A percentile compares a stretch with the other conserved stretches of the same genome.
Conservation (phyloP, 1,284 basidiomycete genomes). For the Fomitopsis palustris region DNA sequence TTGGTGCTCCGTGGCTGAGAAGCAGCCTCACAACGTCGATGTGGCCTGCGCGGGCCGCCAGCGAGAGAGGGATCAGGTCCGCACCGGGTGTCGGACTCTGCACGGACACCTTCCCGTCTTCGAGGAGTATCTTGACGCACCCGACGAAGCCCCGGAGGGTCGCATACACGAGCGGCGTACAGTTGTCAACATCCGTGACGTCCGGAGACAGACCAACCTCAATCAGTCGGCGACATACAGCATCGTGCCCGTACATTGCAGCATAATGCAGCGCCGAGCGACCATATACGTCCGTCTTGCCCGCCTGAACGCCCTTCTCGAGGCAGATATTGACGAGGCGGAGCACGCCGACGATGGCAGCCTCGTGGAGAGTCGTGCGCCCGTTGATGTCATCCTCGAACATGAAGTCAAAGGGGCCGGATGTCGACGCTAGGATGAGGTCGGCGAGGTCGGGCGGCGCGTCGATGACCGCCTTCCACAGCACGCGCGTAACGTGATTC, state of each 20-base stretch:
- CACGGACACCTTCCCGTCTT: constrained; percentile 58
- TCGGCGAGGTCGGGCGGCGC: constrained; percentile 72
- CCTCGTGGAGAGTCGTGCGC: constrained; percentile 93
- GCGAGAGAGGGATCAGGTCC: constrained; percentile 85
- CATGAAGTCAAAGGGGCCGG: constrained; percentile 77
- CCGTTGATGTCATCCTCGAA: constrained; percentile 98
- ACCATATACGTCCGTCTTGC: constrained; percentile 84
- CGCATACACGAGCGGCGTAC: constrained; percentile 91
- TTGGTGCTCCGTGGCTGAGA: constrained; percentile 74
- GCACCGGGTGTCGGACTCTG: constrained; percentile 54
- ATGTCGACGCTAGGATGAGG: constrained; percentile 67
- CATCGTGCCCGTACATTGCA: constrained; percentile 87
- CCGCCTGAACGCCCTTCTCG: constrained; percentile 62
- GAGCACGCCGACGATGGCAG: constrained; percentile 80
- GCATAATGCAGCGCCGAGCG: constrained; percentile 95
- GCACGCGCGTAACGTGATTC: constrained; percentile 75
- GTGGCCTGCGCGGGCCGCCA: constrained; percentile 91
- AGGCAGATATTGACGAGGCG: constrained; percentile 86
- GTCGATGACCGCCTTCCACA: constrained; percentile 89
- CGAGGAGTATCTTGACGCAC: constrained; percentile 77
- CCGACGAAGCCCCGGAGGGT: constrained; percentile 83
- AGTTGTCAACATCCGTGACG: constrained; percentile 89
- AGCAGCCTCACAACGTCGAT: constrained; percentile 81
- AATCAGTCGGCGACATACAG: constrained; percentile 77
- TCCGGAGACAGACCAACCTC: constrained; percentile 65